Evolutionary conservation across 2,329 filamentous ascomycete species (phyloP).

Genomic region (Mycosphaerelloides madeirae): DNA sequence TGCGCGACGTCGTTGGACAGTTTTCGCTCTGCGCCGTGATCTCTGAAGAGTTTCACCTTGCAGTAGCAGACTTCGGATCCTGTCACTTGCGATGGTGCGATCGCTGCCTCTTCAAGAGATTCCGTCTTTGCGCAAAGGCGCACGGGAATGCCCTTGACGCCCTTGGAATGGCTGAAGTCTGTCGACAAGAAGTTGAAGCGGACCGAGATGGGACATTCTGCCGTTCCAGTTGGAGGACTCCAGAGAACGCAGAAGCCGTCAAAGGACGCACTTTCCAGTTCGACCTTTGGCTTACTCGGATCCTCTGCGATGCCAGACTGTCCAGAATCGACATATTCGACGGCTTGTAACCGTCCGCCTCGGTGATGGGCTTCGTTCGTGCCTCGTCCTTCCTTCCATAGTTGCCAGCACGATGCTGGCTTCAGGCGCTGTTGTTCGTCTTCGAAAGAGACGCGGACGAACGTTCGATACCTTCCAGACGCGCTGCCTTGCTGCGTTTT

Average conservation of each 20-base stretch:
- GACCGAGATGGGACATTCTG: conserved; percentile 81
- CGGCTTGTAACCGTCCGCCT: conserved; percentile 85
- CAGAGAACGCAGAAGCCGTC: conserved; percentile 91
- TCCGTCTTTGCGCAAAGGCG: conserved; percentile 88
- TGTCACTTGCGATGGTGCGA: conserved; percentile 31
- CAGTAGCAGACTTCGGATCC: conserved; percentile 76
- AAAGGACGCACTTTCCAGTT: conserved; percentile 65
- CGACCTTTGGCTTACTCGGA: conserved; percentile 43
- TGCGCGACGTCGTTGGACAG: conserved; percentile 91
- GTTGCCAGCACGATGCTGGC: conserved; percentile 77
- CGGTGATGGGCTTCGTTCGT: conserved; percentile 91
- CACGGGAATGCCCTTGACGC: conserved; percentile 95
- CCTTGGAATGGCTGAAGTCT: conserved; percentile 97
- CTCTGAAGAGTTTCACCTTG: conserved; percentile 94
- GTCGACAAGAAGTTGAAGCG: conserved; percentile 98
- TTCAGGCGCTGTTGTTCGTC: conserved; percentile 87
- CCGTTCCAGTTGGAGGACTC: conserved; percentile 61
- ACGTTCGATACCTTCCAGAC: conserved; percentile 77
- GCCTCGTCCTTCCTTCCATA: conserved; percentile 96
- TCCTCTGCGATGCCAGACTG: conserved; percentile 52
- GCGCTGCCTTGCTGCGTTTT: conserved; percentile 55
- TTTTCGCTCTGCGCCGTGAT: conserved; percentile 92
- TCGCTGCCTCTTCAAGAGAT: conserved; percentile 44
- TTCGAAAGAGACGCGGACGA: conserved; percentile 92
- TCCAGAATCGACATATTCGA: conserved; percentile 77